Percentiles rank a stretch among this genome's conserved stretches.
These are phyloP conservation scores for Rhytidhysteron rufulum DNA, from an alignment of 2,329 filamentous ascomycete species.

Conservation along the genomic window DNA sequence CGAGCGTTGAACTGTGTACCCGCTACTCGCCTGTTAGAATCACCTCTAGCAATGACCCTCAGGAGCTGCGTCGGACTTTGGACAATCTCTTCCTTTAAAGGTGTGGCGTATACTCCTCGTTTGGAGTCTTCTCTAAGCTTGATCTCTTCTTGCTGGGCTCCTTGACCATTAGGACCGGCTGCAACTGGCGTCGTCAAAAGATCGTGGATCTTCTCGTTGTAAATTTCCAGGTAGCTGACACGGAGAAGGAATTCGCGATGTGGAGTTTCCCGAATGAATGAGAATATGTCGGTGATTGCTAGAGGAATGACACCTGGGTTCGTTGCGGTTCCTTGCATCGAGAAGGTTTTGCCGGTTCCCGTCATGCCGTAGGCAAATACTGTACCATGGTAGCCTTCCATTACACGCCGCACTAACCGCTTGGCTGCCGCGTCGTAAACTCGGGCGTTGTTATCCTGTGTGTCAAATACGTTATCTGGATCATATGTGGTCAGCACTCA, in stretches of 20 bases:
- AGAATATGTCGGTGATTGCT: constrained; percentile 98
- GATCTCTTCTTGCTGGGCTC: constrained; percentile 76
- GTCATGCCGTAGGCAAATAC: constrained; percentile 99
- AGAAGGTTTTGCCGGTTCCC: constrained; percentile 97
- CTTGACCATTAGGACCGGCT: constrained; percentile 46
- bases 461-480: constrained; percentile 91
- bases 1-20: constrained; percentile 96
- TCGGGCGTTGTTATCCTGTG: constrained; percentile 87
- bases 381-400: constrained; percentile 98
- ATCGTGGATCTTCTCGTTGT: constrained; percentile 97
- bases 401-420: constrained; percentile 88
- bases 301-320: constrained; percentile 95
- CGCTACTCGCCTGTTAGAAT: constrained; percentile 82
- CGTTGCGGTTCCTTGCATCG: constrained; percentile 96
- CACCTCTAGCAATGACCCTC: constrained; percentile 89
- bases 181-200: constrained; percentile 71
- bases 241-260: constrained; percentile 89
- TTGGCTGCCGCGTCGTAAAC: constrained; percentile 96
- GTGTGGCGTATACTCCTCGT: constrained; percentile 91
- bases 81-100: constrained; percentile 96
- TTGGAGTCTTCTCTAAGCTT: constrained; percentile 96
- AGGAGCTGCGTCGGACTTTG: constrained; percentile 94
- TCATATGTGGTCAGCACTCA: constrained; percentile 13
- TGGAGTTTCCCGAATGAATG: constrained; percentile 95
- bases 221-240: constrained; percentile 98